phyloP scores from a whole-genome alignment of 768 basidiomycete species.

The Mycena galericulata region DNA sequence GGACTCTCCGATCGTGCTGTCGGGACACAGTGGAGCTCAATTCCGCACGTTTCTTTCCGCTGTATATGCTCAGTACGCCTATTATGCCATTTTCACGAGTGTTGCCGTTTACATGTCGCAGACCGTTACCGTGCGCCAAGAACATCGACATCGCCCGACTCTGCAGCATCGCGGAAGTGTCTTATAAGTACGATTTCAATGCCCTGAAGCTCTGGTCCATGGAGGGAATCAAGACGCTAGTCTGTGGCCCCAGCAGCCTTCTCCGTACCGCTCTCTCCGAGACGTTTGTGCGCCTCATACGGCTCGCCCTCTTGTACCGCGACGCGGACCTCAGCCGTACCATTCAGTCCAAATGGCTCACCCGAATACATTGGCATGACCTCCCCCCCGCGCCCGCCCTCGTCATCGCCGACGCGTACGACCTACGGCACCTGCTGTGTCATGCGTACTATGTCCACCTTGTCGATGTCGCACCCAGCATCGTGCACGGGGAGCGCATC shows the following conservation, averaged over 20 bases:
- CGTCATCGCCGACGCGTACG: constrained; percentile 43
- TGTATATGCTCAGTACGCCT: constrained; percentile 53
- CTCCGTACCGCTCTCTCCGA: constrained; percentile 43
- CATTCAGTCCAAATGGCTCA: constrained; percentile 48
- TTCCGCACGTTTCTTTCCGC: constrained; percentile 55
- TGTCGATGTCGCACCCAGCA: constrained; percentile 39
- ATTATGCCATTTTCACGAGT: constrained; percentile 22
- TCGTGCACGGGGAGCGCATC: constrained; percentile 34
- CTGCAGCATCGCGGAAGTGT: constrained; percentile 53
- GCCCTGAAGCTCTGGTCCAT: constrained; percentile 52
- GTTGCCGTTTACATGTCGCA: constrained; percentile 29
- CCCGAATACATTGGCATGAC: constrained; percentile 45
- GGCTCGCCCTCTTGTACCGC: constrained; percentile 48
- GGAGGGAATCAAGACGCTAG: constrained; percentile 44
- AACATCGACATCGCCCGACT: constrained; percentile 48
- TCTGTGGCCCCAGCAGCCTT: constrained; percentile 41
- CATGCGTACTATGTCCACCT: constrained; percentile 52
- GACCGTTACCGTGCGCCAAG: constrained; percentile 40
- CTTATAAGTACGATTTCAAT: constrained; percentile 54
- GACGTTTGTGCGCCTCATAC: constrained; percentile 48
- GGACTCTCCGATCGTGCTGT: constrained; percentile 51
- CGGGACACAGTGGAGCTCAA: constrained; percentile 51
- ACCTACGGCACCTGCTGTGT: constrained; percentile 42
- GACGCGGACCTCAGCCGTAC: constrained; percentile 39
- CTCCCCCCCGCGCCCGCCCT: constrained; percentile 46